Evolutionary conservation across 2,329 filamentous ascomycete species (phyloP).

Genomic region (Colletotrichum acutatum): DNA sequence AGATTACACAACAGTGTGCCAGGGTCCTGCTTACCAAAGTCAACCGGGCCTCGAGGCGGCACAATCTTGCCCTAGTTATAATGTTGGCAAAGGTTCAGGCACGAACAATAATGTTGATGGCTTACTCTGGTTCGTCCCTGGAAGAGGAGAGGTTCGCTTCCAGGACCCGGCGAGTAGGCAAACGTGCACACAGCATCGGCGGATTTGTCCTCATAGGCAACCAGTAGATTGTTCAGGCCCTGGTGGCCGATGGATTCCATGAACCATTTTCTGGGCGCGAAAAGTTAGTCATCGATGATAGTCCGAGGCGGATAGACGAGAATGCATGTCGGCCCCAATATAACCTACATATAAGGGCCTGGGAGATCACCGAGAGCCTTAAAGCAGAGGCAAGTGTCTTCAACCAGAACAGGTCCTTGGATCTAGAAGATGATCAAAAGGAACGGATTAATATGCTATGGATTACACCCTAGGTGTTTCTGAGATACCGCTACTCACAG

Average conservation of each 20-base stretch:
- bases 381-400: conserved; percentile 96
- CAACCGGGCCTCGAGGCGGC: conserved; percentile 78
- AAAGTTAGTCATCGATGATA: not conserved
- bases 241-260: conserved; percentile 83
- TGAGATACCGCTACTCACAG: conserved; percentile 59
- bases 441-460: not conserved
- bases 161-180: conserved; percentile 88
- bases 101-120: conserved; percentile 16
- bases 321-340: not conserved
- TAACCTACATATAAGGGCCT: conserved; percentile 89
- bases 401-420: conserved; percentile 88
- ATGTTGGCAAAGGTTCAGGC: not conserved
- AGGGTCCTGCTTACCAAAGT: conserved; percentile 75
- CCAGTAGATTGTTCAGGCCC: conserved; percentile 90
- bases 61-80: conserved; percentile 78
- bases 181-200: conserved; percentile 97
- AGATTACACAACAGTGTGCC: not conserved
- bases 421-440: conserved; percentile 62
- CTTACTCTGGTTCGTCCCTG: conserved; percentile 86
- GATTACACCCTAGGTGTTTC: not conserved
- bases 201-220: conserved; percentile 88
- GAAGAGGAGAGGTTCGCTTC: conserved; percentile 85
- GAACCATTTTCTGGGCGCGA: conserved; percentile 86
- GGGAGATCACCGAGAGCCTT: conserved; percentile 90
- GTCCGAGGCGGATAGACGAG: not conserved